Evolutionary conservation across 1,139 yeast species (phyloP).

Genomic region (Nakaseomyces glabratus): DNA sequence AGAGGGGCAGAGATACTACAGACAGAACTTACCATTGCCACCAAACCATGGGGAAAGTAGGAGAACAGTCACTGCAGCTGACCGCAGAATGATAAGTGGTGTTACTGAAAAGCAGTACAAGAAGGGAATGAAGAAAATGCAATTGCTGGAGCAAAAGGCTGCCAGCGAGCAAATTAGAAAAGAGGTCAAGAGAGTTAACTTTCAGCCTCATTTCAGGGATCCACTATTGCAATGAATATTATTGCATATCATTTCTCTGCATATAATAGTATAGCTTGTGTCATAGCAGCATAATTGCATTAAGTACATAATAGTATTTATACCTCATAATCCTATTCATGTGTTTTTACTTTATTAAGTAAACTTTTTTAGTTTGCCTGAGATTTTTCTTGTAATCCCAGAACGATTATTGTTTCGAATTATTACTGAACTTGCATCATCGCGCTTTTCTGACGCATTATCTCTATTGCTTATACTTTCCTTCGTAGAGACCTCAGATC

Average conservation of each 20-base stretch:
- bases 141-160: slow-evolving; percentile 39
- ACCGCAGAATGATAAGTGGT: slow-evolving; percentile 40
- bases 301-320: not conserved
- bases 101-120: slow-evolving; percentile 36
- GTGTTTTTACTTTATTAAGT: no score
- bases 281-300: not conserved
- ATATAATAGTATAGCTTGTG: not conserved
- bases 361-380: slow-evolving; percentile 5
- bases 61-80: slow-evolving; percentile 48
- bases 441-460: slow-evolving; percentile 8
- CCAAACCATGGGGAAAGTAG: slow-evolving; percentile 26
- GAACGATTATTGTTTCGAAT: not conserved
- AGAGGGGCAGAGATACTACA: slow-evolving; percentile 51
- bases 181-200: slow-evolving; percentile 45
- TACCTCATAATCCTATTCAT: no score
- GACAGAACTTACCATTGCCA: slow-evolving; percentile 39
- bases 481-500: slow-evolving; percentile 2
- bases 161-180: slow-evolving; percentile 43
- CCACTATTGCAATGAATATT: slow-evolving; percentile 38
- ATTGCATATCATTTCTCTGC: no score
- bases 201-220: slow-evolving; percentile 59
- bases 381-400: slow-evolving; percentile 5
- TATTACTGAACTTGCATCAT: slow-evolving; percentile 14
- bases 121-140: slow-evolving; percentile 40
- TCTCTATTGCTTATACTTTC: slow-evolving; percentile 11